phyloP scores from a whole-genome alignment of 495 filamentous ascomycete species.

The Rusavskia elegans region DNA sequence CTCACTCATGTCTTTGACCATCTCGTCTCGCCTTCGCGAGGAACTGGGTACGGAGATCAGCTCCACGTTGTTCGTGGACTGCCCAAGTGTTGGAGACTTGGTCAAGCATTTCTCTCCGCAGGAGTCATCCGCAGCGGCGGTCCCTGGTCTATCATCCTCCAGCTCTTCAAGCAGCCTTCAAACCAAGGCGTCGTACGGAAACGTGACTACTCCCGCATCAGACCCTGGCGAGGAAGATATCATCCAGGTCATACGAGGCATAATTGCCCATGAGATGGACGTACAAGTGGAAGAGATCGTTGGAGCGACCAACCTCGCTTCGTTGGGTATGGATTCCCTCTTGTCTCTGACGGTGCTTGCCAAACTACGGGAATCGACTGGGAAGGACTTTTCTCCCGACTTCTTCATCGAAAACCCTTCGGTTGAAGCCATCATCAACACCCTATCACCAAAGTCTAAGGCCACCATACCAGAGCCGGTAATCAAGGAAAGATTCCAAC shows the following conservation, averaged over 20 bases:
- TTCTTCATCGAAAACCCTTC: conserved; percentile 15
- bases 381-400: conserved; percentile 5
- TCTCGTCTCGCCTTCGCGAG: conserved; percentile 31
- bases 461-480: conserved; percentile 2
- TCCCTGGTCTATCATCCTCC: conserved; percentile 13
- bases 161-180: conserved; percentile 17
- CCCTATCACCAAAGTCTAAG: conserved; percentile 10
- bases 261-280: conserved; percentile 38
- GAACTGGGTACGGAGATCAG: conserved; percentile 33
- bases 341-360: conserved; percentile 34
- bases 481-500: conserved; percentile 9
- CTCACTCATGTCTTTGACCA: conserved; percentile 33
- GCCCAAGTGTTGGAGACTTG: conserved; percentile 41
- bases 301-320: conserved; percentile 24
- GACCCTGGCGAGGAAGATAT: not conserved
- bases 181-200: conserved; percentile 13
- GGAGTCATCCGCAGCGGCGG: conserved; percentile 21
- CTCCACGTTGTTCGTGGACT: conserved; percentile 42
- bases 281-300: conserved; percentile 46
- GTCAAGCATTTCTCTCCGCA: conserved; percentile 38
- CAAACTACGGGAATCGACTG: conserved; percentile 35
- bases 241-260: conserved; percentile 9
- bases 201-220: conserved; percentile 5
- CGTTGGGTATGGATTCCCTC: conserved; percentile 38
- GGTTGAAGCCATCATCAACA: conserved; percentile 16